Percentiles rank a stretch among this genome's conserved stretches.
phyloP scores from a whole-genome alignment of 345 rosid genomes.

The Populus alba region DNA sequence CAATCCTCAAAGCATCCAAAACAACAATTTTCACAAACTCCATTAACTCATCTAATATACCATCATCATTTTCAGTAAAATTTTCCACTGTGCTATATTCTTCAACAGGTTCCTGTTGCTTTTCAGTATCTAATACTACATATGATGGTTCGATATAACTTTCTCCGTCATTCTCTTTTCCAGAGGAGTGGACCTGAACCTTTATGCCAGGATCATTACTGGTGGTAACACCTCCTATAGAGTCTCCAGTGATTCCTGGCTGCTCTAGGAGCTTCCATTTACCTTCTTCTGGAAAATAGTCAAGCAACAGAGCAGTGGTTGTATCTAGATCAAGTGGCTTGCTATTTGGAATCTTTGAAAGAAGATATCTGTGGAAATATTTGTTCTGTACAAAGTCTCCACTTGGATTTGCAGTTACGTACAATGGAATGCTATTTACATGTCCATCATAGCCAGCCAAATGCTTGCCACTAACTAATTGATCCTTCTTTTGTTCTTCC shows the following conservation, averaged over 20 bases:
- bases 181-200: slow-evolving; percentile 24
- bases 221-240: slow-evolving; percentile 30
- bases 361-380: slow-evolving; percentile 35
- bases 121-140: slow-evolving; percentile 54
- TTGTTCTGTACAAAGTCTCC: slow-evolving; percentile 39
- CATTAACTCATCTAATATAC: slow-evolving; percentile 45
- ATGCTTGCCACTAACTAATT: slow-evolving; percentile 32
- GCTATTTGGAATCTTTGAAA: slow-evolving; percentile 41
- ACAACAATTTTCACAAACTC: slow-evolving; percentile 56
- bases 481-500: slow-evolving; percentile 22
- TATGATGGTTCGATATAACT: slow-evolving; percentile 64
- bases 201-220: slow-evolving; percentile 22
- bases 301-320: slow-evolving; percentile 70
- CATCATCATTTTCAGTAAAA: slow-evolving; percentile 27
- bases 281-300: slow-evolving; percentile 90
- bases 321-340: slow-evolving; percentile 65
- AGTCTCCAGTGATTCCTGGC: slow-evolving; percentile 40
- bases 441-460: slow-evolving; percentile 30
- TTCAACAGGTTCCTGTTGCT: slow-evolving; percentile 38
- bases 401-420: slow-evolving; percentile 30
- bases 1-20: slow-evolving; percentile 62
- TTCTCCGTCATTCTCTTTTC: slow-evolving; percentile 29
- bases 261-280: slow-evolving; percentile 84
- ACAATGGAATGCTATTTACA: slow-evolving; percentile 39
- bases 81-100: slow-evolving; percentile 28